A percentile compares a stretch with the other conserved stretches of the same genome.
Conservation (phyloP, 345 rosid genomes). For the Brassica napus region DNA sequence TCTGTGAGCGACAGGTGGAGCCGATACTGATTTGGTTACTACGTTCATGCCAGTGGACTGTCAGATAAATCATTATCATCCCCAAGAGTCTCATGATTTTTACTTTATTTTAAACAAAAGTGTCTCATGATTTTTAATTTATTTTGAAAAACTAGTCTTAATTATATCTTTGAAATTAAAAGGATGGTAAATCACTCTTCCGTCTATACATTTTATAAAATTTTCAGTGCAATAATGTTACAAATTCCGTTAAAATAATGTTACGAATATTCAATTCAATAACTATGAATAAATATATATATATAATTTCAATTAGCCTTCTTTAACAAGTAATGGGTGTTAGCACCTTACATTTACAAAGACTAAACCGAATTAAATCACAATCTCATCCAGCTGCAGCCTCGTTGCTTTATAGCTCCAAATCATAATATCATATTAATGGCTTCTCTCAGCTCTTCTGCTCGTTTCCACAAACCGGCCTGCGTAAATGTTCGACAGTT, state of each 20-base stretch:
- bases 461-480: conserved; percentile 79
- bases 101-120: background rate
- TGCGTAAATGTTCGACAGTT: conserved; percentile 65
- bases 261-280: background rate
- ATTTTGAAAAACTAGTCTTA: background rate
- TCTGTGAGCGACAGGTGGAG: conserved; percentile 18
- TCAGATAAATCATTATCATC: conserved; percentile 11
- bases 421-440: too few species aligned
- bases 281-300: background rate
- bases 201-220: background rate
- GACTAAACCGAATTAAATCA: conserved; percentile 13
- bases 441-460: conserved; percentile 50
- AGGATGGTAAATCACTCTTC: background rate
- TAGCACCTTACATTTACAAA: background rate
- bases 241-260: too few species aligned
- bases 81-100: background rate
- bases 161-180: background rate
- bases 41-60: conserved; percentile 21
- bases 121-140: background rate
- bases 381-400: conserved; percentile 62
- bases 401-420: conserved; percentile 55
- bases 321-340: too few species aligned
- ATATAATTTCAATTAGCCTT: too few species aligned
- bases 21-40: conserved; percentile 18
- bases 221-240: background rate